Conservation (phyloP, 2,329 filamentous ascomycete genomes). For the Leptographium wingfieldii region DNA sequence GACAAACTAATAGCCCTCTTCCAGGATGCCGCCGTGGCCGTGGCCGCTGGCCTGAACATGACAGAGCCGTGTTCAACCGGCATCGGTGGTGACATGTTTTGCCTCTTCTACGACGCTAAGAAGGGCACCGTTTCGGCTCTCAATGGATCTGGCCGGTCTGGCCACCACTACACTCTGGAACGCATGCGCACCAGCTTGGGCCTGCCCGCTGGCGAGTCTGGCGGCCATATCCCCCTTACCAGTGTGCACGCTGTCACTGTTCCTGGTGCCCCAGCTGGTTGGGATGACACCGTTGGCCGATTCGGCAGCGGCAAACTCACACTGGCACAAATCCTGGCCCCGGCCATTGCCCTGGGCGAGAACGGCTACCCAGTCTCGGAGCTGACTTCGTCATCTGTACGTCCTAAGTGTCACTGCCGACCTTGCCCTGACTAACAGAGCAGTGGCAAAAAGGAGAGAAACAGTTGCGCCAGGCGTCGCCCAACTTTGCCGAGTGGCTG, state of each 20-base stretch:
- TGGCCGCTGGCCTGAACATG: conserved; percentile 83
- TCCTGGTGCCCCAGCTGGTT: conserved; percentile 83
- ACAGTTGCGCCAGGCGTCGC: conserved; percentile 57
- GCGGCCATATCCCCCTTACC: conserved; percentile 39
- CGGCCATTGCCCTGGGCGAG: conserved; percentile 77
- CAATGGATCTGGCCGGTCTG: conserved; percentile 86
- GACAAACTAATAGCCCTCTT: conserved; percentile 29
- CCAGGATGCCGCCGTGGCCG: conserved; percentile 90
- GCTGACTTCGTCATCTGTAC: conserved; percentile 53
- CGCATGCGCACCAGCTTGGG: conserved; percentile 57
- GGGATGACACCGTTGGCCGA: conserved; percentile 76
- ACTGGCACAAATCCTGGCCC: conserved; percentile 63
- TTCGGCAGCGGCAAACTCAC: conserved; percentile 81
- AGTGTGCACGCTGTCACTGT: conserved; percentile 77
- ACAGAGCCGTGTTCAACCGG: conserved; percentile 89
- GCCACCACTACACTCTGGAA: conserved; percentile 55
- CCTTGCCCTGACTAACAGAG: background rate
- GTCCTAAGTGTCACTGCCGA: conserved; percentile 16
- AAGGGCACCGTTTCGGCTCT: conserved; percentile 71
- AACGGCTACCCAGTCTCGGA: conserved; percentile 85
- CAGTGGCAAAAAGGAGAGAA: conserved; percentile 63
- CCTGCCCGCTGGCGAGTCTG: conserved; percentile 38
- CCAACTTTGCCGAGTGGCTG: conserved; percentile 78
- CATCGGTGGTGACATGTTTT: conserved; percentile 96
- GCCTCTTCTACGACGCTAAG: conserved; percentile 77